A percentile compares a stretch with the other conserved stretches of the same genome.
phyloP scores from a whole-genome alignment of 2,329 filamentous ascomycete species.

The Conoideocrella luteorostrata region DNA sequence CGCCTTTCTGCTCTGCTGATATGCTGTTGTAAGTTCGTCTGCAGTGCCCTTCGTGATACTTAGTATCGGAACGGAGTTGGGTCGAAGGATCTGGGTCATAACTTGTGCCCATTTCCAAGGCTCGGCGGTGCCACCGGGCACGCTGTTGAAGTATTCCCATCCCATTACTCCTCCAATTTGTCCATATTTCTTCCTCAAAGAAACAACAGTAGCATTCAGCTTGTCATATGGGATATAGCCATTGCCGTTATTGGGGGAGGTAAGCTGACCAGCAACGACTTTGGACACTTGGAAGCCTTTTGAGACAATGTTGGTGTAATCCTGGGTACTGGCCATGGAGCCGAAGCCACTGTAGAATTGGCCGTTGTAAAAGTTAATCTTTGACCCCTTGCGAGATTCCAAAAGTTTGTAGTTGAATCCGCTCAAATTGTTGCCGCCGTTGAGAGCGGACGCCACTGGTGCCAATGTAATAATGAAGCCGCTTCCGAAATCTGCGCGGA shows the following conservation, averaged over 20 bases:
- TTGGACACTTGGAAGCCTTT: conserved; percentile 64
- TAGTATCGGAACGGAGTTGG: conserved; percentile 10
- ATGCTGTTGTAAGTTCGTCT: conserved; percentile 7
- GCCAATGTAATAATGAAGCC: conserved; percentile 71
- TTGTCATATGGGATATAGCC: conserved; percentile 40
- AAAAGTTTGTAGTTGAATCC: conserved; percentile 72
- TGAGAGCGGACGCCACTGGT: conserved; percentile 67
- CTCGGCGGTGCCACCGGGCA: conserved; percentile 38
- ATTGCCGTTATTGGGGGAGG: conserved; percentile 61
- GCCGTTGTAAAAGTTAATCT: conserved; percentile 75
- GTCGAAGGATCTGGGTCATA: conserved; percentile 21
- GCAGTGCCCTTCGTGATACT: conserved; percentile 10
- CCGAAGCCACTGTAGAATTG: conserved; percentile 91
- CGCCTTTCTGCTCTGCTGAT: conserved; percentile 1
- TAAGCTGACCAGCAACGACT: conserved; percentile 72
- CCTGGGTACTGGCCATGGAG: conserved; percentile 31
- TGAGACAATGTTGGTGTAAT: conserved; percentile 41
- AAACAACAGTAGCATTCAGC: conserved; percentile 32
- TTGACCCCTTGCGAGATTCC: conserved; percentile 53
- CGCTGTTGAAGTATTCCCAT: conserved; percentile 82
- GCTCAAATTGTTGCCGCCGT: conserved; percentile 54
- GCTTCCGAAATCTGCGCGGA: conserved; percentile 60
- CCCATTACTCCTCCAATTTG: conserved; percentile 80
- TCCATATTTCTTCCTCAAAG: conserved; percentile 44
- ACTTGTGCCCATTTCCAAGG: conserved; percentile 71